Conservation (phyloP, 257 asterid species). For the Solanum pimpinellifolium region DNA sequence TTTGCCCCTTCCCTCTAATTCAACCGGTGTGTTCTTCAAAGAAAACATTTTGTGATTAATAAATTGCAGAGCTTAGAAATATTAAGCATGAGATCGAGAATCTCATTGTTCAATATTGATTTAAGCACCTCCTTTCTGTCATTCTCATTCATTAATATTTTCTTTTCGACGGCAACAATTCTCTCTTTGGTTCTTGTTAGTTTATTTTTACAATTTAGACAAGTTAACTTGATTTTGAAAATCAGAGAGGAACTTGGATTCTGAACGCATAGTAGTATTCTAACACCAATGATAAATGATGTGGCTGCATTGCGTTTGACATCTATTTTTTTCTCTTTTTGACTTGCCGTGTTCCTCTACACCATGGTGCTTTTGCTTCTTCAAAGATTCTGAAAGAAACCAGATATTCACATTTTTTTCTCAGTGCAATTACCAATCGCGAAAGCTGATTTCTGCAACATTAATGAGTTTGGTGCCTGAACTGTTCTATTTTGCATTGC, state of each 20-base stretch:
- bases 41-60: background rate
- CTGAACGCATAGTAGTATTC: background rate
- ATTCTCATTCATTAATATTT: background rate
- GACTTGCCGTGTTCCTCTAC: background rate
- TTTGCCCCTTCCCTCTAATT: background rate
- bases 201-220: background rate
- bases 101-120: background rate
- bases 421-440: background rate
- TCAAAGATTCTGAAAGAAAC: background rate
- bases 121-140: background rate
- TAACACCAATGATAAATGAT: background rate
- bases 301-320: background rate
- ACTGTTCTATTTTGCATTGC: conserved; percentile 14
- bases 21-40: background rate
- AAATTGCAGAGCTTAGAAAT: background rate
- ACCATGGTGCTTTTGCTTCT: background rate
- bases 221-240: background rate
- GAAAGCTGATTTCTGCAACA: background rate
- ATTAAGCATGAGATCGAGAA: background rate
- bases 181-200: background rate
- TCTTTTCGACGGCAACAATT: background rate
- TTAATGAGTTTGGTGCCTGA: background rate
- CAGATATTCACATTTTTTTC: background rate
- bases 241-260: background rate
- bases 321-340: background rate